phyloP scores from a whole-genome alignment of 2,329 filamentous ascomycete species.

The Ophiostoma ulmi region DNA sequence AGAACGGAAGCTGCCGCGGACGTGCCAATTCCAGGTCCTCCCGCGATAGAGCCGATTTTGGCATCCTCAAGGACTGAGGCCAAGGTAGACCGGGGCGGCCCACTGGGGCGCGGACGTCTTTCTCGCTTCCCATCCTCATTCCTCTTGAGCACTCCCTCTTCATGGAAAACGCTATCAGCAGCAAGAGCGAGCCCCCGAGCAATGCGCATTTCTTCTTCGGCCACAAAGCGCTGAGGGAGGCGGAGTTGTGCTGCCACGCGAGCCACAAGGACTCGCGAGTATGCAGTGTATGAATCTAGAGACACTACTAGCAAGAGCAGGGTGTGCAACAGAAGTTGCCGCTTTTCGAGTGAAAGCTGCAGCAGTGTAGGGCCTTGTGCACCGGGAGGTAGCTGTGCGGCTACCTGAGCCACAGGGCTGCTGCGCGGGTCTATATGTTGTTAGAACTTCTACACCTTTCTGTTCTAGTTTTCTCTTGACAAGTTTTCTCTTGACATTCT shows the following conservation, averaged over 20 bases:
- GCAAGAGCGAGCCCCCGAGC: constrained; percentile 69
- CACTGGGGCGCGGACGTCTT: constrained; percentile 65
- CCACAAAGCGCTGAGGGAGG: constrained; percentile 59
- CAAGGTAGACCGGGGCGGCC: constrained; percentile 57
- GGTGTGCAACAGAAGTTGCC: constrained; percentile 64
- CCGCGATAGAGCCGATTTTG: constrained; percentile 73
- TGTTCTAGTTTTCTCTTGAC: not conserved
- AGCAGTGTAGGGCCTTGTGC: not conserved
- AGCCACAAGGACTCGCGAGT: constrained; percentile 66
- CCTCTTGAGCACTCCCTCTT: constrained; percentile 58
- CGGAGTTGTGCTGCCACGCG: constrained; percentile 65
- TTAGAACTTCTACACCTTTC: not conserved
- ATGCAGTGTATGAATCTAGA: constrained; percentile 69
- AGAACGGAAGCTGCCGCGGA: constrained; percentile 72
- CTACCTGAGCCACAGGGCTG: not conserved
- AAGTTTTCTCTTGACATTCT: no score
- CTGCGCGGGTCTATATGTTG: not conserved
- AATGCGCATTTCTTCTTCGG: constrained; percentile 68
- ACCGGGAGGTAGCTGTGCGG: not conserved
- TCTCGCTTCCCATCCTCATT: constrained; percentile 59
- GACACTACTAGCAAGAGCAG: constrained; percentile 69
- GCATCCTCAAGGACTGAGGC: constrained; percentile 72
- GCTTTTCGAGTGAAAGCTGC: constrained; percentile 48
- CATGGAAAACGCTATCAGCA: constrained; percentile 60
- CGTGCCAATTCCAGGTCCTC: constrained; percentile 68